Conservation (phyloP, 106 monocot species). For the Posidonia australis region DNA sequence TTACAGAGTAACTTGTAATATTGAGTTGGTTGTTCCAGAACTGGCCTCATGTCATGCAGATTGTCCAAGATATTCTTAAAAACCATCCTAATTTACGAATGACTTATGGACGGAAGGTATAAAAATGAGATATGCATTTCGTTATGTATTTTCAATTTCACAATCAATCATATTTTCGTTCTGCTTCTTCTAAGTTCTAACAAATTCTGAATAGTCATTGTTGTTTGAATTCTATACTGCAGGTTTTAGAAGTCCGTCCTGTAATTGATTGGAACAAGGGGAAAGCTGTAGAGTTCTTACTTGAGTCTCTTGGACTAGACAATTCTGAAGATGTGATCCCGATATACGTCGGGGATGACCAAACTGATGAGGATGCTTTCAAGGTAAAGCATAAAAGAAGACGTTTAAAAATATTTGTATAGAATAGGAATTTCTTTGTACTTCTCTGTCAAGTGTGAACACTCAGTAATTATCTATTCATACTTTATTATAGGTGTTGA, state of each 20-base stretch:
- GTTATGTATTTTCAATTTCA: not conserved
- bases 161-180: too few relatives aligned
- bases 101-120: constrained; percentile 80
- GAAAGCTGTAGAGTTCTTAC: constrained; percentile 82
- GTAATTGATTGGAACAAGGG: constrained; percentile 87
- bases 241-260: constrained; percentile 96
- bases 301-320: constrained; percentile 58
- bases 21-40: constrained; percentile 35
- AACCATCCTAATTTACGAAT: constrained; percentile 53
- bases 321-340: constrained; percentile 50
- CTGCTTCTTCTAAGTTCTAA: too few relatives aligned
- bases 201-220: too few relatives aligned
- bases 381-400: constrained; percentile 25
- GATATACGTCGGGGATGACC: constrained; percentile 76
- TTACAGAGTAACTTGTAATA: not conserved
- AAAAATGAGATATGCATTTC: not conserved
- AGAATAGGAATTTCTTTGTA: too few relatives aligned
- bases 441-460: too few relatives aligned
- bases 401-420: not conserved
- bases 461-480: too few relatives aligned
- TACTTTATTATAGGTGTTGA: constrained; percentile 39
- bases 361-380: constrained; percentile 87
- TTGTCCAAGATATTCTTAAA: constrained; percentile 45
- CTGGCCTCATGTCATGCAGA: constrained; percentile 46
- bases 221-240: not conserved